These are phyloP conservation scores for Salvia splendens DNA, from an alignment of 257 asterid species.

Conservation along the genomic window DNA sequence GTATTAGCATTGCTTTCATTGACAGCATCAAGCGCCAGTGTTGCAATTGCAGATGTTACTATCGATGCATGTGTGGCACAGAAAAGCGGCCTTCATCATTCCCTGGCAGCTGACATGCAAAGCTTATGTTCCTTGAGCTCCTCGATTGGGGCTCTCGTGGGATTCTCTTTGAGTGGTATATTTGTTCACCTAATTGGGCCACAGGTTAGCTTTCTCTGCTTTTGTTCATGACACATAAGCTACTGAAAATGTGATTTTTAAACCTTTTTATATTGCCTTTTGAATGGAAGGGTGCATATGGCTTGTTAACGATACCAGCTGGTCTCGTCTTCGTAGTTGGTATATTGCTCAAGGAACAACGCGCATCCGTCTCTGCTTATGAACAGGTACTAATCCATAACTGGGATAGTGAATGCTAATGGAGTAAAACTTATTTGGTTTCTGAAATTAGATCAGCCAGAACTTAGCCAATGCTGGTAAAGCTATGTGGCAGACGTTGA, in stretches of 20 bases:
- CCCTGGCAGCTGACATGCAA: conserved; percentile 93
- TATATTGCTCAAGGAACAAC: conserved; percentile 68
- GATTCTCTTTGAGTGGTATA: conserved; percentile 80
- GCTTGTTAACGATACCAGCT: conserved; percentile 76
- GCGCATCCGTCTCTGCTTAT: conserved; percentile 43
- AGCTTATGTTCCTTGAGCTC: conserved; percentile 89
- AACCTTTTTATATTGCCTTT: background rate
- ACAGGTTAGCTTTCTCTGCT: conserved; percentile 49
- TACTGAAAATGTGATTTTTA: conserved; percentile 13
- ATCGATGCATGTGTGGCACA: conserved; percentile 97
- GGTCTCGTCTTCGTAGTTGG: conserved; percentile 80
- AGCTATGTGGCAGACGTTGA: conserved; percentile 88
- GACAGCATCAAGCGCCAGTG: conserved; percentile 92
- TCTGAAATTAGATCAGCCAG: conserved; percentile 62
- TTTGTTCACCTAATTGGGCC: conserved; percentile 88
- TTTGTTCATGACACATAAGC: background rate
- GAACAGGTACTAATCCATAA: conserved; percentile 57
- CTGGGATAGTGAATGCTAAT: conserved; percentile 25
- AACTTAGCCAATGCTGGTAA: conserved; percentile 72
- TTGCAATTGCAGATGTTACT: conserved; percentile 96
- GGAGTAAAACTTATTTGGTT: conserved; percentile 1
- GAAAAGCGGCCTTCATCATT: conserved; percentile 72
- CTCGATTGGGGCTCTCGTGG: conserved; percentile 80
- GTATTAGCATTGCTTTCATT: conserved; percentile 64
- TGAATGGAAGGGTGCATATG: conserved; percentile 76